A percentile compares a stretch with the other conserved stretches of the same genome.
These are phyloP conservation scores for Colletotrichum cuscutae DNA, from an alignment of 2,329 filamentous ascomycete species.

Conservation along the genomic window DNA sequence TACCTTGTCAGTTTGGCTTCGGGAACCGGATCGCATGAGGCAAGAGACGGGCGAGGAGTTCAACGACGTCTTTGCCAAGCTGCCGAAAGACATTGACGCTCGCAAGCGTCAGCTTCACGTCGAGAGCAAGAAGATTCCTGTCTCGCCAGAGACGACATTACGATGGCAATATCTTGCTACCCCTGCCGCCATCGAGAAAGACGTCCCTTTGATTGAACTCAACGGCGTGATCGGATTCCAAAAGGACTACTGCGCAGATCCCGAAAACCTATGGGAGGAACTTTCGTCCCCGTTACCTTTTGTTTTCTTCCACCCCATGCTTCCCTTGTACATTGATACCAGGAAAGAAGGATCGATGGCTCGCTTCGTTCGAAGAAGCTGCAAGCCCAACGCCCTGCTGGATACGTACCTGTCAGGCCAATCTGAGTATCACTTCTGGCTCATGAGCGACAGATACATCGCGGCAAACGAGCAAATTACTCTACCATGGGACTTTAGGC, in stretches of 20 bases:
- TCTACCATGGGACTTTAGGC: slow-evolving; percentile 74
- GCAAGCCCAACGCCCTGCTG: slow-evolving; percentile 86
- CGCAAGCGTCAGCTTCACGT: slow-evolving; percentile 57
- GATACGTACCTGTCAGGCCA: slow-evolving; percentile 85
- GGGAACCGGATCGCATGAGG: slow-evolving; percentile 75
- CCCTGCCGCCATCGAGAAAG: slow-evolving; percentile 63
- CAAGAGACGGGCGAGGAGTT: slow-evolving; percentile 73
- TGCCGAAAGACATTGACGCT: slow-evolving; percentile 55
- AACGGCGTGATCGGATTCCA: slow-evolving; percentile 82
- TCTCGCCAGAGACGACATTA: slow-evolving; percentile 64
- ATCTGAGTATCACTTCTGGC: slow-evolving; percentile 90
- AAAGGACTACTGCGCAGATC: slow-evolving; percentile 75
- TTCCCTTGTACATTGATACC: slow-evolving; percentile 94
- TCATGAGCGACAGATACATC: slow-evolving; percentile 85
- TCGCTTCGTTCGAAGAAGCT: slow-evolving; percentile 92
- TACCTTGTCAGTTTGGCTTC: slow-evolving; percentile 81
- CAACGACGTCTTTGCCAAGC: slow-evolving; percentile 74
- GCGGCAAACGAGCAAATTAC: slow-evolving; percentile 71
- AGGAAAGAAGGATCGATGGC: slow-evolving; percentile 86
- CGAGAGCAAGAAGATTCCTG: slow-evolving; percentile 60
- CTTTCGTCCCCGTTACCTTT: slow-evolving; percentile 75
- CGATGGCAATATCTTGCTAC: slow-evolving; percentile 76
- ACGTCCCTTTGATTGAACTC: slow-evolving; percentile 73
- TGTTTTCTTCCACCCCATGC: slow-evolving; percentile 86
- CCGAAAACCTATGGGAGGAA: slow-evolving; percentile 75